Evolutionary conservation across 192 early-diverging fungal genomes (phyloP).

Genomic region (Helicostylum pulchrum): DNA sequence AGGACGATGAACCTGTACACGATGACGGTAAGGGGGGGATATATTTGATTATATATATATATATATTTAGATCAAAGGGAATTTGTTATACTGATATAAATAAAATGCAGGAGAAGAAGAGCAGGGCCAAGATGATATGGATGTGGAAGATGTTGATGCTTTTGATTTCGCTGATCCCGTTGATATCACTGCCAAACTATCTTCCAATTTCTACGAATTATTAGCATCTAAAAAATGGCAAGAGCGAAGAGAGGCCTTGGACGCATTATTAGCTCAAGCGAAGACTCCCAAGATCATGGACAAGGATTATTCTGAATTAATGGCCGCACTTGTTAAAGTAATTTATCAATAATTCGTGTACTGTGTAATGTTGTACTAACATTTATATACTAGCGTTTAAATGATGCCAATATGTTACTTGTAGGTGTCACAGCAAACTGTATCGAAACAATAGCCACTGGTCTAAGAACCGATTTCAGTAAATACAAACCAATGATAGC

Average conservation of each 20-base stretch:
- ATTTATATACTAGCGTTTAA: conserved; percentile 49
- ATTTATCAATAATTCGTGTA: background rate
- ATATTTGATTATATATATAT: background rate
- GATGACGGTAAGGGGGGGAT: conserved; percentile 18
- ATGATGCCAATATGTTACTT: conserved; percentile 87
- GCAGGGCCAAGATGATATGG: conserved; percentile 32
- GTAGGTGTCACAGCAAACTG: conserved; percentile 77
- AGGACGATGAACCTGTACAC: conserved; percentile 33
- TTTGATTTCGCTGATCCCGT: conserved; percentile 88
- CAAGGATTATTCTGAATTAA: conserved; percentile 75
- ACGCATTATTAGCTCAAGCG: conserved; percentile 64
- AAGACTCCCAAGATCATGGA: conserved; percentile 76
- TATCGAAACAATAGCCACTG: conserved; percentile 76
- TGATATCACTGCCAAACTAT: conserved; percentile 85
- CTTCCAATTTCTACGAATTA: conserved; percentile 73
- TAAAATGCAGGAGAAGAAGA: conserved; percentile 3
- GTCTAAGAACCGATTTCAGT: conserved; percentile 75
- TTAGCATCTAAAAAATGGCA: conserved; percentile 90
- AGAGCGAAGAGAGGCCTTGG: conserved; percentile 91
- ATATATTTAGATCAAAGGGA: background rate
- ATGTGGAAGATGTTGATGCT: conserved; percentile 58
- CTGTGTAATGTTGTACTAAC: background rate
- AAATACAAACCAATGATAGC: conserved; percentile 73
- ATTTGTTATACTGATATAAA: background rate
- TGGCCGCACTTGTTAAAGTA: conserved; percentile 78